These are phyloP conservation scores for Colletotrichum falcatum DNA, from an alignment of 2,329 filamentous ascomycete genomes.

Conservation along the genomic window DNA sequence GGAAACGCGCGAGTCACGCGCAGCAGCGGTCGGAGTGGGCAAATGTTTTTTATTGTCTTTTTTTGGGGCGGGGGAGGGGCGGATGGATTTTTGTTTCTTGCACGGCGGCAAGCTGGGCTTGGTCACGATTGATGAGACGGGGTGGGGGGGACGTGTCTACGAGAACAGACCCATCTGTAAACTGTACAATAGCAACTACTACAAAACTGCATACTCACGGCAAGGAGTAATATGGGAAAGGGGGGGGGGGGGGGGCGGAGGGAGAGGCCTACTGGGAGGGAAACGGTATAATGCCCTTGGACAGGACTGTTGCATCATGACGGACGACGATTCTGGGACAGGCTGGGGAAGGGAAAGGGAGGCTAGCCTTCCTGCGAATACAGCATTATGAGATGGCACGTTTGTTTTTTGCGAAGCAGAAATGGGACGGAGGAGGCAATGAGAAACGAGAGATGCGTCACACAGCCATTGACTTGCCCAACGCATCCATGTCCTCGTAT, in stretches of 20 bases:
- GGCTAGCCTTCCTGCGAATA: conserved; percentile 8
- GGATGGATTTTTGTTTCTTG: conserved; percentile 3
- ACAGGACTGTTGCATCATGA: conserved; percentile 6
- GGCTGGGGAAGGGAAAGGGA: neutral
- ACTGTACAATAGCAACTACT: conserved; percentile 37
- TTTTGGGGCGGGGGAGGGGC: no score
- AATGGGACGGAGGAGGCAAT: neutral
- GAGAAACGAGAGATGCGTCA: neutral
- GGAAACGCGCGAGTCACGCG: conserved; percentile 33
- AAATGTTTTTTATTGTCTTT: conserved; percentile 14
- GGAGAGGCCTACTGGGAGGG: neutral
- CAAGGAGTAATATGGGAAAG: conserved; percentile 23
- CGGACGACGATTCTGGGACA: conserved; percentile 1
- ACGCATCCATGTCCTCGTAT: neutral
- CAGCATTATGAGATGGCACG: conserved; percentile 14
- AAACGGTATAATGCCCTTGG: conserved; percentile 6
- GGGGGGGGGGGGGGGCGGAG: neutral
- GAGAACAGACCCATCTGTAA: conserved; percentile 28
- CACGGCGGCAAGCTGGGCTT: conserved; percentile 32
- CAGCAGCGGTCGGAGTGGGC: conserved; percentile 25
- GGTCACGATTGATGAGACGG: conserved; percentile 38
- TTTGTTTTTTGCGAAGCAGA: neutral
- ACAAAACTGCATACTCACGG: conserved; percentile 32
- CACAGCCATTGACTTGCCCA: neutral
- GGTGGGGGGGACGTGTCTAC: no score